Base-by-base conservation (phyloP, 495 filamentous ascomycete species). In the Penicillium subrubescens region DNA sequence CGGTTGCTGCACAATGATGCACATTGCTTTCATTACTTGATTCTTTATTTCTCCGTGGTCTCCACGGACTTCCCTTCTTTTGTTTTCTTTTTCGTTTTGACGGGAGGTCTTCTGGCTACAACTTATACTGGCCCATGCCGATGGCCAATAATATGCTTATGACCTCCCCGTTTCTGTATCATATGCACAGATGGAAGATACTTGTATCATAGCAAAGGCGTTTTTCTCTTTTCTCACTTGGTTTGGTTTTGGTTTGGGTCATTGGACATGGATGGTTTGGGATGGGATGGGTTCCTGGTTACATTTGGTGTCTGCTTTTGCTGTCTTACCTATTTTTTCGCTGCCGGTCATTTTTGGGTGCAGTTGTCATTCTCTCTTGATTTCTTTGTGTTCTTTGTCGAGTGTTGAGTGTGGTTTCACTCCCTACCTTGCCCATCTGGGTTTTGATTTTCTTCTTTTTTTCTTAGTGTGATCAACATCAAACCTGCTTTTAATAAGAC, bases 161-260 rank as follows among this genome's bases (percentile, higher is more conserved):
- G 23, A 12, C 4, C 27, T 52, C 25, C 39, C 19, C 2, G 15
- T 57, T 61, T 56, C 46, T 63, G 59, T 66, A 50, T 59, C 61
- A 65, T 67, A 67, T 64, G 51, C 34, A 51, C 8, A 41, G n/a
- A 44, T 60, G 35, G 50, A 35, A 17, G 17, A 46, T 46, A 37
- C 25, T 46, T 66, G 61, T 66, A 62, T 67, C 63, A 75, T 71
- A 66, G 53, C 61, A 51, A 57, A 67, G 69, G 52, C 34, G 58
- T 58, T 63, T 55, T 44, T 50, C 12, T 39, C 12, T 15, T 12
- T 14, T 39, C 12, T 39, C 15, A 17, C 15, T 41, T 41, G 35
- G 35, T 37, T 37, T 14, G 1, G 1, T 8, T 35, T 35, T 35
- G 33, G 33, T 3, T 8, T 3, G 12, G 35, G 7, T 37, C 8